phyloP scores from a whole-genome alignment of 202 grass and related monocot species.

The Miscanthus sacchariflorus region DNA sequence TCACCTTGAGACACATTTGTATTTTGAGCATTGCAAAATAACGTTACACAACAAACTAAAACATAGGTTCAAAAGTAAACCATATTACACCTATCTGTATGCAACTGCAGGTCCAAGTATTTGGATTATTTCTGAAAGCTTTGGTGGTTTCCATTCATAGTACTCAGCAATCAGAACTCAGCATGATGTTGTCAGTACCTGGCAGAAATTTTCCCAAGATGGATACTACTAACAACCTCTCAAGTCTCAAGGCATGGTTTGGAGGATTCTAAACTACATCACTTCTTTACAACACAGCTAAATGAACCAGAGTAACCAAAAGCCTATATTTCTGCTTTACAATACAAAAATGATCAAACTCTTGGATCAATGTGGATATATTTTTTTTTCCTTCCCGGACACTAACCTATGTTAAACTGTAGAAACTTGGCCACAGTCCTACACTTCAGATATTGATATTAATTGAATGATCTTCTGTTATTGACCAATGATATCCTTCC shows the following conservation, averaged over 20 bases:
- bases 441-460: constrained; percentile 11
- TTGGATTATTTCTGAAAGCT: background rate
- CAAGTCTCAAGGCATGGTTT: constrained; percentile 11
- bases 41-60: background rate
- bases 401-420: constrained; percentile 47
- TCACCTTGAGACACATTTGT: background rate
- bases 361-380: constrained; percentile 1
- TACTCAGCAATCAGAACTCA: background rate
- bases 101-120: background rate
- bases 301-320: constrained; percentile 27
- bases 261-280: constrained; percentile 15
- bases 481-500: constrained; percentile 31
- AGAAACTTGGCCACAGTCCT: constrained; percentile 37
- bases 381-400: constrained; percentile 17
- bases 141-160: background rate
- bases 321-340: constrained; percentile 40
- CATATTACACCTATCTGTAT: background rate
- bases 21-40: background rate
- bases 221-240: background rate
- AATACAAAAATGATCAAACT: constrained; percentile 44
- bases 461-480: constrained; percentile 31
- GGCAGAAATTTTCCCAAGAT: constrained; percentile 7
- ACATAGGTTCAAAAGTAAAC: background rate
- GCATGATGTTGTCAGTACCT: background rate
- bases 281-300: constrained; percentile 30